Conservation (phyloP, 2,329 filamentous ascomycete species). For the Hypoxylon sp. region DNA sequence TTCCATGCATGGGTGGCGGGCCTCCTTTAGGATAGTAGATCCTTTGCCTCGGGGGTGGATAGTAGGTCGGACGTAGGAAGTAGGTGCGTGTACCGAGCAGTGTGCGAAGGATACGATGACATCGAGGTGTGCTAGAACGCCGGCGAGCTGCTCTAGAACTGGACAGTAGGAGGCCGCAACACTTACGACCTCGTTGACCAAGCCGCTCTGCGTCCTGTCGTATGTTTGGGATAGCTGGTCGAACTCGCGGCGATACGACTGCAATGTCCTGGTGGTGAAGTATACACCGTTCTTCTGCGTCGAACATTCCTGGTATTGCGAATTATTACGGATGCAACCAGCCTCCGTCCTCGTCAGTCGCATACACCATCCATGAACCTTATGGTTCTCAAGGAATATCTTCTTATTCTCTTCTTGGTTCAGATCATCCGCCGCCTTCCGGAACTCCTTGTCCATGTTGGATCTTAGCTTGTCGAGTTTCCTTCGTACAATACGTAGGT, state of each 20-base stretch:
- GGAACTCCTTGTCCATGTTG: constrained; percentile 86
- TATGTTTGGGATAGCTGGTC: constrained; percentile 95
- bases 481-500: constrained; percentile 84
- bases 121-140: constrained; percentile 89
- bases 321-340: constrained; percentile 90
- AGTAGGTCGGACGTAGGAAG: constrained; percentile 87
- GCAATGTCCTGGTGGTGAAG: constrained; percentile 88
- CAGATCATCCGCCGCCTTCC: constrained; percentile 78
- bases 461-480: constrained; percentile 85
- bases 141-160: constrained; percentile 87
- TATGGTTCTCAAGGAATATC: constrained; percentile 95
- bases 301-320: constrained; percentile 89
- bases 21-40: constrained; percentile 88
- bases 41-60: constrained; percentile 90
- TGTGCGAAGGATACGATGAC: constrained; percentile 95
- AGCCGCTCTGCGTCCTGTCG: constrained; percentile 88
- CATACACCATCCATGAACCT: constrained; percentile 96
- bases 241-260: constrained; percentile 84
- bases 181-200: constrained; percentile 90
- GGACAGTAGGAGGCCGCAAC: constrained; percentile 96
- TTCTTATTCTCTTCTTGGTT: constrained; percentile 97
- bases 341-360: constrained; percentile 90
- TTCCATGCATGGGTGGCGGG: constrained; percentile 96
- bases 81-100: constrained; percentile 90
- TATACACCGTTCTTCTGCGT: constrained; percentile 99